Evolutionary conservation across 768 basidiomycete genomes (phyloP), one percentile per base, ranked within the genome.

Genomic region (Russula earlei): DNA sequence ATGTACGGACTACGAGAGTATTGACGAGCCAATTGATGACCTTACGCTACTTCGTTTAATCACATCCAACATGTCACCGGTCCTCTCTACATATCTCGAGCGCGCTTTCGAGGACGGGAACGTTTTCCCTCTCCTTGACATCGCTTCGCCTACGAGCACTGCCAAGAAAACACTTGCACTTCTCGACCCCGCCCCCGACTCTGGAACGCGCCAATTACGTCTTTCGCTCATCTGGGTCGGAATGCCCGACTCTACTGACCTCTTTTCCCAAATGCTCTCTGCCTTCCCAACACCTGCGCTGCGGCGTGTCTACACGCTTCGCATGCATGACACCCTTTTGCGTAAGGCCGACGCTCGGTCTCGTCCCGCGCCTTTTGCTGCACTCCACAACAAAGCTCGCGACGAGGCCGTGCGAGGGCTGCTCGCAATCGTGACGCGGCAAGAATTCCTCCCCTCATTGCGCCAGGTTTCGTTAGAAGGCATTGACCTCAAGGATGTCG

Each of bases 371-470:
- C 15, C 12, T 20, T 37, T 37, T 36, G 48, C 42, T 34, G n/a
- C 27, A 31, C 29, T 31, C 8, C 49, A 45, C 17, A 36, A 45
- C 43, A 45, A 51, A 27, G 55, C 43, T 44, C 49, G 36, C 11
- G 56, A 52, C 50, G 56, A 57, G 56, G 56, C 45, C 31, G 56
- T 42, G 22, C 44, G 37, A 44, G 56, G 56, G 50, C 50, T 57
- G 44, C 49, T 52, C 22, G 50, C 50, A 6, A 19, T 57, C n/a
- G 31, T 47, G 22, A 49, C 15, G 36, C 40, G n/a, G n/a, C 27
- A 46, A 11, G 44, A 17, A 10, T 36, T 34, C 19, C 50, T 56
- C 19, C 56, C 56, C 24, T 37, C 31, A 20, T 46, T 57, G 4
- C 45, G 45, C 9, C 15, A 5, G 9, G 14, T 57, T 5, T 52